Evolutionary conservation across 495 filamentous ascomycete species (phyloP).

Genomic region (Filosporella fistucella): DNA sequence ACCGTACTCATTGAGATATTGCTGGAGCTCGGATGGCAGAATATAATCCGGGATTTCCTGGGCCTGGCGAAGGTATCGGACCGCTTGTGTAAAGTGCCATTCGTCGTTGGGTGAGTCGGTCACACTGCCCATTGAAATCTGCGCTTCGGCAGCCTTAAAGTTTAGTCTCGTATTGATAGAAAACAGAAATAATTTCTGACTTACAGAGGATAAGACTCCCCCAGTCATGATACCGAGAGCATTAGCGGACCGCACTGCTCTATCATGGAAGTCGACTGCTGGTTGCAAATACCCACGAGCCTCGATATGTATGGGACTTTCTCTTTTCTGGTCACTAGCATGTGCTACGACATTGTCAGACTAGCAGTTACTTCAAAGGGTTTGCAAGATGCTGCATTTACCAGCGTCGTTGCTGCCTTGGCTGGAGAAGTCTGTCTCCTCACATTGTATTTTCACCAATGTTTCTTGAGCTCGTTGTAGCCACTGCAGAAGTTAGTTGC

Average conservation of each 20-base stretch:
- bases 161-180: not conserved
- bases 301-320: slow-evolving; percentile 37
- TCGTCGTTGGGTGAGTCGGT: slow-evolving; percentile 35
- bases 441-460: slow-evolving; percentile 40
- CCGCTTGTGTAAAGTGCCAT: slow-evolving; percentile 38
- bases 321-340: too few relatives aligned
- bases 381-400: slow-evolving; percentile 4
- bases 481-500: too few relatives aligned
- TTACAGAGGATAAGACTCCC: slow-evolving; percentile 36
- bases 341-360: slow-evolving; percentile 31
- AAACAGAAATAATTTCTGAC: slow-evolving; percentile 17
- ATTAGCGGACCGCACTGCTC: slow-evolving; percentile 35
- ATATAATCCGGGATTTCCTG: slow-evolving; percentile 31
- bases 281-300: slow-evolving; percentile 41
- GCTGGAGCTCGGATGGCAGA: slow-evolving; percentile 38
- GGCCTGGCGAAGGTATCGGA: slow-evolving; percentile 41
- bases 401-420: slow-evolving; percentile 28
- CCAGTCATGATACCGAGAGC: slow-evolving; percentile 32
- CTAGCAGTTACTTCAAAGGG: slow-evolving; percentile 18
- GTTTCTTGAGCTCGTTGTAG: slow-evolving; percentile 42
- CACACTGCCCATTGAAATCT: slow-evolving; percentile 49
- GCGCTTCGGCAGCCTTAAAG: slow-evolving; percentile 44
- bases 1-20: slow-evolving; percentile 43
- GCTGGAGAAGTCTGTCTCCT: slow-evolving; percentile 30
- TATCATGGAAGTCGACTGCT: slow-evolving; percentile 41